phyloP scores from a whole-genome alignment of 2,329 filamentous ascomycete genomes.

The Dryadomyces quercus-mongolicae region DNA sequence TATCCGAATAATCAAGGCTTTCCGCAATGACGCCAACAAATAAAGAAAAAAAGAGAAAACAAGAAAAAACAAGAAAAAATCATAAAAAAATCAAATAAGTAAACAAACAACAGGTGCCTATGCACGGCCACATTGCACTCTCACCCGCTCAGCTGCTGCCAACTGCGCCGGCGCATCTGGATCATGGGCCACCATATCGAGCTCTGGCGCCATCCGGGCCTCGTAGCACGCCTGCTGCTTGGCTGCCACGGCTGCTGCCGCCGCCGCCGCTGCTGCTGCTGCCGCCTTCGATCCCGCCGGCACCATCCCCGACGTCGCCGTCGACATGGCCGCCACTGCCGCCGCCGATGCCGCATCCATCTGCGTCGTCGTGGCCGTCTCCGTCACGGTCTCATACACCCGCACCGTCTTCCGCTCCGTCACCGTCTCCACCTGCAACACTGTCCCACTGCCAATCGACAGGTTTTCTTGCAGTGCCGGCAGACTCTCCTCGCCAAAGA shows the following conservation, averaged over 20 bases:
- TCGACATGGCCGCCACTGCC: neutral
- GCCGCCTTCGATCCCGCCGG: neutral
- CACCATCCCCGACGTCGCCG: neutral
- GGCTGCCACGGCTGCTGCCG: neutral
- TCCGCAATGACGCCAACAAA: no score
- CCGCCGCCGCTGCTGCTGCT: neutral
- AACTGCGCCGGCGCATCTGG: neutral
- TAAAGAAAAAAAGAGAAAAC: no score
- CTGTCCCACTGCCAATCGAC: no score
- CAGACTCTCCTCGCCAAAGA: neutral
- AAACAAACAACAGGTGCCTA: neutral
- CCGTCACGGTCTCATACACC: slow-evolving; percentile 16
- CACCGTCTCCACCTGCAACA: slow-evolving; percentile 5
- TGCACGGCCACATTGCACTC: neutral
- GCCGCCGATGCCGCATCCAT: slow-evolving; percentile 11
- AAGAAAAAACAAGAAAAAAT: no score
- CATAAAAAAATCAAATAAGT: no score
- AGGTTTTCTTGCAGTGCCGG: neutral
- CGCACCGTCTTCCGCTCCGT: slow-evolving; percentile 13
- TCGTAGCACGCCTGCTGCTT: no score
- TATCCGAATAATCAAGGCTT: no score
- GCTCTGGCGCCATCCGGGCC: neutral
- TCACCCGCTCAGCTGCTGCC: neutral
- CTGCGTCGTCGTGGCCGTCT: slow-evolving; percentile 14
- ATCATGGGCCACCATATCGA: neutral